Conservation (phyloP, 1,284 basidiomycete genomes). For the Ustanciosporium gigantosporum region DNA sequence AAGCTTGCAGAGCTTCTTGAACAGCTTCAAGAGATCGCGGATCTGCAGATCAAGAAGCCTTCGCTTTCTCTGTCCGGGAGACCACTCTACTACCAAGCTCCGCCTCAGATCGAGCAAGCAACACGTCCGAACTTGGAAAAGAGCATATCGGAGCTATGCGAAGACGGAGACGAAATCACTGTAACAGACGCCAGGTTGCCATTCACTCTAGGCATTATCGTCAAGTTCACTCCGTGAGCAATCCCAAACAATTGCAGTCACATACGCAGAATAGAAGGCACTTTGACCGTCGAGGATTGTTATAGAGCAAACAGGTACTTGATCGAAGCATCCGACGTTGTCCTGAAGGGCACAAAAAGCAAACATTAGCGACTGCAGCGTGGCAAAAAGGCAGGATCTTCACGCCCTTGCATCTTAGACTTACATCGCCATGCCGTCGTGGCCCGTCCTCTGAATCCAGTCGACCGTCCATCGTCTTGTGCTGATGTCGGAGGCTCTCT, state of each 20-base stretch:
- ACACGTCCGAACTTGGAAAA: conserved; percentile 88
- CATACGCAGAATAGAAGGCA: neutral
- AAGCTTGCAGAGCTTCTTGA: conserved; percentile 47
- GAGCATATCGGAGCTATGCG: conserved; percentile 77
- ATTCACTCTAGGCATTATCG: conserved; percentile 64
- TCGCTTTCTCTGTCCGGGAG: conserved; percentile 62
- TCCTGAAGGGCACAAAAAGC: neutral
- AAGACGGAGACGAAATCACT: conserved; percentile 74
- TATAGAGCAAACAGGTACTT: too few species aligned
- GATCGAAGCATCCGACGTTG: neutral
- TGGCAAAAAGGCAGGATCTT: neutral
- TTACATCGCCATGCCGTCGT: conserved; percentile 34
- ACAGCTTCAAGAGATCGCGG: conserved; percentile 35
- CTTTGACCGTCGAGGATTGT: neutral
- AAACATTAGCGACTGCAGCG: too few species aligned
- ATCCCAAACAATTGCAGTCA: neutral
- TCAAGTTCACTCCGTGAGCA: conserved; percentile 13
- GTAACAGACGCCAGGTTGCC: conserved; percentile 87
- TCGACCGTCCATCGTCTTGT: conserved; percentile 16
- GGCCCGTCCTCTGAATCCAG: conserved; percentile 15
- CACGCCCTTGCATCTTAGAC: conserved; percentile 1
- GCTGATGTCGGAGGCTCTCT: neutral
- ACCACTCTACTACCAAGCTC: conserved; percentile 87
- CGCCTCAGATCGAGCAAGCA: conserved; percentile 81
- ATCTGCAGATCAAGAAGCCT: conserved; percentile 54